Percentiles rank a stretch among this genome's conserved stretches.
Evolutionary conservation across 148 eudicot genomes (phyloP).

Genomic region (Chenopodium formosanum): DNA sequence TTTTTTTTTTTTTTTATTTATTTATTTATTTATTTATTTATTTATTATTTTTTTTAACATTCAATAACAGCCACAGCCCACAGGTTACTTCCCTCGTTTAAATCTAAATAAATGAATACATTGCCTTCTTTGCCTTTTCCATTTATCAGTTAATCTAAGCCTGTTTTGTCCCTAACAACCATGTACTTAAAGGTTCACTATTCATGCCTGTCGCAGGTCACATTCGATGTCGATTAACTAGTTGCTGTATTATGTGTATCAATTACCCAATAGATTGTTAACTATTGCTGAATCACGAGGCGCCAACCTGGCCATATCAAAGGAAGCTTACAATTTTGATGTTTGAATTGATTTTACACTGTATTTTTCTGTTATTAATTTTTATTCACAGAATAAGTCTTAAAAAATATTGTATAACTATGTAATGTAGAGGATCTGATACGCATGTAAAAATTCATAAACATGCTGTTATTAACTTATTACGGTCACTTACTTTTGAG

Average conservation of each 20-base stretch:
- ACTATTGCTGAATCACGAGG: constrained; percentile 8
- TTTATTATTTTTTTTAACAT: no score
- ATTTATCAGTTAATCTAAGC: no score
- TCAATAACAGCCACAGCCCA: background rate
- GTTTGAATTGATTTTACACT: background rate
- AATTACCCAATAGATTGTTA: background rate
- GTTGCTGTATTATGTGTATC: constrained; percentile 15
- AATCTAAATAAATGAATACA: background rate
- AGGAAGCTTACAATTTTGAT: constrained; percentile 21
- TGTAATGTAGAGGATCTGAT: background rate
- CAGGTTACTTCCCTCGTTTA: background rate
- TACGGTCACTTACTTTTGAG: background rate
- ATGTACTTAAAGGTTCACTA: background rate
- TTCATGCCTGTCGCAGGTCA: constrained; percentile 14
- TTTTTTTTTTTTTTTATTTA: background rate
- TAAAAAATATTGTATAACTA: background rate
- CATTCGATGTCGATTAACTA: background rate
- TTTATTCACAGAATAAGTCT: constrained; percentile 5
- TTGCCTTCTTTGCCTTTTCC: background rate
- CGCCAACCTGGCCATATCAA: constrained; percentile 5
- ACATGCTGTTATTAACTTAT: no score
- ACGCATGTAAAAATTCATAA: background rate
- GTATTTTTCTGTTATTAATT: constrained; percentile 3
- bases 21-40: no score
- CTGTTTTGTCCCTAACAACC: background rate